These are phyloP conservation scores for Aspergillus aculeatus DNA, from an alignment of 2,329 filamentous ascomycete genomes.

Conservation along the genomic window DNA sequence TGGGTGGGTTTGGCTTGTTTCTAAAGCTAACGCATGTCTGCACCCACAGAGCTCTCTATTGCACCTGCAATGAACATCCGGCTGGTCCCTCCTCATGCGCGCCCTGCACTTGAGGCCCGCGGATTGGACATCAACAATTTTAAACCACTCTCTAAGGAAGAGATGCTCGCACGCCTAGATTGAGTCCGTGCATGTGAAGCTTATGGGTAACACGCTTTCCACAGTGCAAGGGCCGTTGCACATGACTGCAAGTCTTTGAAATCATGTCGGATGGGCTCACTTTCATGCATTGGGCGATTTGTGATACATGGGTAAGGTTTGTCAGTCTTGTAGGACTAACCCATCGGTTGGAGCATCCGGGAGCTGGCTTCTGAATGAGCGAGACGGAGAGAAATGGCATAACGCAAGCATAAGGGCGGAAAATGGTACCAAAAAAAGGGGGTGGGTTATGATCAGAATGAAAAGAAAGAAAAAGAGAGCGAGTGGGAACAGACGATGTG, in stretches of 20 bases:
- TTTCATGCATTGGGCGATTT: conserved; percentile 35
- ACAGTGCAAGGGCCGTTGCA: conserved; percentile 35
- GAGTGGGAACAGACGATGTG: conserved; percentile 12
- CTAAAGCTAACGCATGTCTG: conserved; percentile 17
- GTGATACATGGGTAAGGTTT: conserved; percentile 29
- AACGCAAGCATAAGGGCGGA: conserved; percentile 13
- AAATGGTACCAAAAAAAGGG: conserved; percentile 15
- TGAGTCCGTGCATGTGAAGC: conserved; percentile 55
- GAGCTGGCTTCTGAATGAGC: conserved; percentile 25
- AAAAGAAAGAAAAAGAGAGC: conserved; percentile 13
- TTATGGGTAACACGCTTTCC: conserved; percentile 41
- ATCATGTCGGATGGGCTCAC: conserved; percentile 28
- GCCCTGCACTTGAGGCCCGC: conserved; percentile 68
- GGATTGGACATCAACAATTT: conserved; percentile 94
- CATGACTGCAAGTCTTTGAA: conserved; percentile 31
- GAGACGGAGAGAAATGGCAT: conserved; percentile 14
- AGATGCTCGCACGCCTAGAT: conserved; percentile 97
- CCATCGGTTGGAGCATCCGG: conserved; percentile 24
- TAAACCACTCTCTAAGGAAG: conserved; percentile 83
- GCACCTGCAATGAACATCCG: conserved; percentile 81
- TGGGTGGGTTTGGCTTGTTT: neutral
- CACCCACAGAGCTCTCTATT: conserved; percentile 82
- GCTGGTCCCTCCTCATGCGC: conserved; percentile 81
- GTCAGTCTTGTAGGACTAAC: conserved; percentile 30
- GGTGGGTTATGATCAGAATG: conserved; percentile 9